phyloP scores from a whole-genome alignment of 768 basidiomycete species.

The Lyophyllum shimeji region DNA sequence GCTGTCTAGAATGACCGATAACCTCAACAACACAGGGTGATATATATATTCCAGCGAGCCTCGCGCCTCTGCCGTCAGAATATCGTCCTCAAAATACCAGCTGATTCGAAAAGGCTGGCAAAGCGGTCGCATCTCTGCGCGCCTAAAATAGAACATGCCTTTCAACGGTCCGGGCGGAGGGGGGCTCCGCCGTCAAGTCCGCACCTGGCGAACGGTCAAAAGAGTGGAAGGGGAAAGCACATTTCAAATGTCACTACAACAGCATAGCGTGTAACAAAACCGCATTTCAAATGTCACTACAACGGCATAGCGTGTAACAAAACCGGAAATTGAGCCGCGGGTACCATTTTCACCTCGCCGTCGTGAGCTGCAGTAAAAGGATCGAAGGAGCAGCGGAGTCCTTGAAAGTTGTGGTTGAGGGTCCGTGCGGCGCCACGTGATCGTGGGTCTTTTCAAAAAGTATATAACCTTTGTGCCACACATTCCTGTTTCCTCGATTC shows the following conservation, averaged over 20 bases:
- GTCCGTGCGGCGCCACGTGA: constrained; percentile 18
- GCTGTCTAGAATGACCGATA: neutral
- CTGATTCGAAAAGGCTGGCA: neutral
- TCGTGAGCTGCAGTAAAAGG: too few relatives aligned
- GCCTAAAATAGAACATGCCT: too few relatives aligned
- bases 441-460: constrained; percentile 6
- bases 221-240: too few relatives aligned
- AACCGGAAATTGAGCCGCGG: too few relatives aligned
- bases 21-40: neutral
- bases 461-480: constrained; percentile 10
- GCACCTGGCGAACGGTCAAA: neutral
- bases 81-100: neutral
- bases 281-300: too few relatives aligned
- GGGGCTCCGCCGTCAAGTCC: neutral
- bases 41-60: neutral
- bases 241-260: too few relatives aligned
- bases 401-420: too few relatives aligned
- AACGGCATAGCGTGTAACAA: too few relatives aligned
- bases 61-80: neutral
- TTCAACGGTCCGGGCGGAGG: neutral
- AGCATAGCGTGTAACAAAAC: too few relatives aligned
- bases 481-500: constrained; percentile 30
- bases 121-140: neutral
- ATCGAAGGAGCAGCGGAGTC: too few relatives aligned
- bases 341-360: too few relatives aligned